Base-by-base conservation (phyloP, 176 grass and related monocot genomes). In the Guadua angustifolia region DNA sequence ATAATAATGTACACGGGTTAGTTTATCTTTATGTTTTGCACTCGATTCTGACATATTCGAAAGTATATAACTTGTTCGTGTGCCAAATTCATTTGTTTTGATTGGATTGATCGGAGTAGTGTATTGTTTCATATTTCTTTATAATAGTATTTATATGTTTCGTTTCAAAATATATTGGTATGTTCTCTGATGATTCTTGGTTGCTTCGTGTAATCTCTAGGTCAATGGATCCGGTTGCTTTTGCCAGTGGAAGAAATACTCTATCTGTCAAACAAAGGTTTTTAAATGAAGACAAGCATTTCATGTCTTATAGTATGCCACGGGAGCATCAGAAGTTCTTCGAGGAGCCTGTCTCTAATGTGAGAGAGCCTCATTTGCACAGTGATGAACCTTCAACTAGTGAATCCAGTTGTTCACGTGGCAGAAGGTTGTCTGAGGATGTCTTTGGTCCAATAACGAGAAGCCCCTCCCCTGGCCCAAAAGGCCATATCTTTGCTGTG, bases 351-450 rank as follows among this genome's bases (percentile, higher is more conserved):
- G 25, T 59, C 26, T 87, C 82, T 55, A 87, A 62, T 35, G 26
- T 73, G 71, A 89, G 75, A 82, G 93, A 90, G 55, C 84, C 78
- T 59, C 72, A 91, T 79, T 25, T 83, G 18, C 71, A 90, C 10
- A 58, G 51, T 16, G 84, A 77, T 39, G 93, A 92, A 44, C 87
- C 79, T 79, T 85, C 86, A 38, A 83, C 67, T 39, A 83, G 72
- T 56, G 89, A 87, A 87, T 47, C 62, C 66, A 85, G 69, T 29
- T 86, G 58, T 67, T 90, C 80, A 47, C 64, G 71, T 44, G 79
- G 77, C 56, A 88, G 86, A 82, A 86, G 39, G 72, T 86, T 87
- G 38, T 81, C 85, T 80, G 93, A 94, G 69, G 89, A 87, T 53
- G 55, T 86, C n/a, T 89, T 94, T 69, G 78, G 70, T 85, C 38